Evolutionary conservation across 1,284 basidiomycete genomes (phyloP), one percentile per base, ranked within the genome.

Genomic region (Melampsora americana): DNA sequence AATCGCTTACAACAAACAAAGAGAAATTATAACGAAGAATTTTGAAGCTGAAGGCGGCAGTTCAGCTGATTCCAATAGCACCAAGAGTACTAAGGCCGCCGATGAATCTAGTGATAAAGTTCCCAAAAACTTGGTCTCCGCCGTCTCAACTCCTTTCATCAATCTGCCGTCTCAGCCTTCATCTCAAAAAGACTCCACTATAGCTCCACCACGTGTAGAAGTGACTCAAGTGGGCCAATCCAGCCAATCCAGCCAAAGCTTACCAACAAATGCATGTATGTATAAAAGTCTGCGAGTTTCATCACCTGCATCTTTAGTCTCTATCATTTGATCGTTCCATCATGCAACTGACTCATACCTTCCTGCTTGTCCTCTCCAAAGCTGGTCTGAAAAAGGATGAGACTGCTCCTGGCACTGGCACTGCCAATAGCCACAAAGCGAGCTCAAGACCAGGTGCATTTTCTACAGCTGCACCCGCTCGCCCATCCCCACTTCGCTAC

Each of bases 401-500:
- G 26, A 50, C 11, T 56, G 30, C 44, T 20, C 42, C 69, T 44
- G n/a, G 53, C 14, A 60, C n/a, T 6, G 39, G 23, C 28, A 50
- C 16, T 66, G 28, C 30, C 18, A 66, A 66, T 44, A 35, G 35
- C 9, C 23, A 62, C 18, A 62, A 35, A 7, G 35, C 62, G 44
- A 39, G 46, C 35, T 53, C 70, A 5, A 73, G 48, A 59, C 48
- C 62, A 14, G 48, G 62, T 30, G 44, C 70, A 30, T 73, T 73
- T 42, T 35, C 70, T 30, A 56, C 53, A 23, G 70, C 62, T 28
- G 61, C 62, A 16, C 70, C 62, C 1, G 39, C 32, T n/a, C 61
- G 62, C 14, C 70, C 70, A 18, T 73, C 62, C 60, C 62, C 70
- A 16, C 53, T 73, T 42, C 62, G 62, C n/a, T 66, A 39, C 48